Evolutionary conservation across 2,329 filamentous ascomycete genomes (phyloP), one percentile per base, ranked within the genome.

Genomic region (Talaromyces sp.): DNA sequence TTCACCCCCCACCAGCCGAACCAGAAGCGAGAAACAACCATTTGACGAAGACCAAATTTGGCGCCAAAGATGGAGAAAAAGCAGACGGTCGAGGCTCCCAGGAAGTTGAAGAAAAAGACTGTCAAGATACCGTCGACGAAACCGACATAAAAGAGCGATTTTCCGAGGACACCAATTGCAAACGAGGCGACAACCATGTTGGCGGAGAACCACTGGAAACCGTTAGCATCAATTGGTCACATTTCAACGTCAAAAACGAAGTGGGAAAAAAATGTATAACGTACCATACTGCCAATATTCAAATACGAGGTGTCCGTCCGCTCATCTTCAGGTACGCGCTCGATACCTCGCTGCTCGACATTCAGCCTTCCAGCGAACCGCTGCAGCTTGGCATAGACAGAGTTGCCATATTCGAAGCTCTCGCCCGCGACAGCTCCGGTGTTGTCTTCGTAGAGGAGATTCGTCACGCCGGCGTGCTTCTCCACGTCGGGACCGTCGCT

Each of bases 51-150:
- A 3, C 89, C 90, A 65, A 91, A 91, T 9, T 78, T 77, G 2
- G 90, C 87, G 2, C 90, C 89, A 69, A 92, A 91, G 19, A 85
- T 89, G 1, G 87, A 89, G 79, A 92, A 92, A 75, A 88, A 91
- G 69, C 85, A 88, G 17, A 91, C 89, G 0, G 89, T 87, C 54
- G 87, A 69, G 54, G 88, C 82, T n/a, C 87, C 88, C 10, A 93
- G 77, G 4, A 91, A 52, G 26, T 52, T 52, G 26, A 92, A 84
- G 75, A 92, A 90, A 57, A 93, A 72, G 61, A 89, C 87, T 32
- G 86, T 83, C 52, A 93, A 76, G 35, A 89, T 84, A 8, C 87
- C 85, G 68, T 93, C 90, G 54, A 88, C 79, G 65, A 90, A 92
- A 10, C 89, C 88, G 9, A 93, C 81, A 9, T 75, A 74, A 74